Base-by-base conservation (phyloP, 1,139 yeast species). In the Taphrina betulina region DNA sequence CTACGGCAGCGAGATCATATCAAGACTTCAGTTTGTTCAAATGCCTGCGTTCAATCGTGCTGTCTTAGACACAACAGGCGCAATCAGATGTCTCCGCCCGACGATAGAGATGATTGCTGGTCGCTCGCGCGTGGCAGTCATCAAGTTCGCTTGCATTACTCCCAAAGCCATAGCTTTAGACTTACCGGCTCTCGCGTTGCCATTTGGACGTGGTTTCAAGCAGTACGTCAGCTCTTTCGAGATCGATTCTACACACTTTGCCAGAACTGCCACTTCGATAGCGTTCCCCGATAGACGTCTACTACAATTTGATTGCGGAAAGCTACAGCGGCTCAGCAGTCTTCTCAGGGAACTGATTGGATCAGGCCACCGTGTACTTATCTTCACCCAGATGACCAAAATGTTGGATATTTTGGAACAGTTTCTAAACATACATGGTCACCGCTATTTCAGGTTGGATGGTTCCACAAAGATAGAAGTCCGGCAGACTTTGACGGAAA, bases 401-500 rank as follows among this genome's bases (percentile, higher is more conserved):
- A 97, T 94, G 16, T 75, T 94, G 68, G 98, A 94, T 71, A 82
- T 94, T 50, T 72, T 94, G 60, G 99, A 94, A 67, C 95, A 87
- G 66, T 94, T 94, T 67, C 75, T 94, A 69, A 94, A 92, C 69
- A 85, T 89, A 63, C 95, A 90, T 71, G 98, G 98, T 5, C 87
- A 89, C 68, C 76, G 95, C 56, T 94, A 94, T 68, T 79, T 92
- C 87, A 80, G 99, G 67, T 76, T 94, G 60, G 99, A 94, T 70
- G 99, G 99, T 63, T 90, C 98, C 0, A 94, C 99, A 2, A 88
- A 89, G 68, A 87, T 94, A 65, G 98, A 94, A 69, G 97, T 92
- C 68, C 83, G 99, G 63, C 99, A 94, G 68, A 77, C 90, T 23
- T 72, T 94, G 64, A 94, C 99, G 0, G 98, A 94, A 66, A 77